Conservation (phyloP, 2,329 filamentous ascomycete genomes). For the Colletotrichum tropicale region DNA sequence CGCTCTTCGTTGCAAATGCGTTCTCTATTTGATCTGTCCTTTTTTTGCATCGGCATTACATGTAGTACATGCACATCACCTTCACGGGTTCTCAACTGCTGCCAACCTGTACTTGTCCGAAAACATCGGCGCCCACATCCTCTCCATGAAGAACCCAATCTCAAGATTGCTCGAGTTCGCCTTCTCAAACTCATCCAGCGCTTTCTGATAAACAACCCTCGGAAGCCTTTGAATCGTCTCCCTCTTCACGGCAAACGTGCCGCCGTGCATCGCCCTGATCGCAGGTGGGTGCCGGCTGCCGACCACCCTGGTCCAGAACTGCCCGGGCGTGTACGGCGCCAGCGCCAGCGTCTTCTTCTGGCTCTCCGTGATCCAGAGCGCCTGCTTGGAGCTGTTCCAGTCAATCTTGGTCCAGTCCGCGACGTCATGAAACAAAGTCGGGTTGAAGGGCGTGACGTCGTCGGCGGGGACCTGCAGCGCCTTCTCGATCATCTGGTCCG, state of each 20-base stretch:
- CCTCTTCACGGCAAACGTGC: constrained; percentile 12
- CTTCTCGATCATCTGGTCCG: constrained; percentile 7
- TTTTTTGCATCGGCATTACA: neutral
- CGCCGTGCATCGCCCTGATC: constrained; percentile 21
- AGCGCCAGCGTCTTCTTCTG: constrained; percentile 6
- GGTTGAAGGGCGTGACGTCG: constrained; percentile 22
- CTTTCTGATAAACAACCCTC: neutral
- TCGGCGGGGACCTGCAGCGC: neutral
- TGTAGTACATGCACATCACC: neutral
- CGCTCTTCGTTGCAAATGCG: neutral
- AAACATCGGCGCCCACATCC: constrained; percentile 24
- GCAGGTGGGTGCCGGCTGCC: constrained; percentile 12
- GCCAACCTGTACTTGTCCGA: constrained; percentile 5
- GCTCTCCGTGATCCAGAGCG: constrained; percentile 18
- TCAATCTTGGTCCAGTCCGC: constrained; percentile 17
- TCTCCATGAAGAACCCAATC: constrained; percentile 21
- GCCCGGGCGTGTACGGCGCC: constrained; percentile 13
- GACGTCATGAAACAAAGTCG: constrained; percentile 1
- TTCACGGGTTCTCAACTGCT: neutral
- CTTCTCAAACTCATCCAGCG: constrained; percentile 14
- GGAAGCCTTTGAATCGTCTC: constrained; percentile 16
- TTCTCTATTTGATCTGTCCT: neutral
- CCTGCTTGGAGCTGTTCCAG: constrained; percentile 14
- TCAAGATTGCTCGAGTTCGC: constrained; percentile 19
- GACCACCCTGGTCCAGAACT: constrained; percentile 13